Percentiles rank a stretch among this genome's conserved stretches.
phyloP scores from a whole-genome alignment of 352 stramenopile genomes.

The Pythium phragmiticola region DNA sequence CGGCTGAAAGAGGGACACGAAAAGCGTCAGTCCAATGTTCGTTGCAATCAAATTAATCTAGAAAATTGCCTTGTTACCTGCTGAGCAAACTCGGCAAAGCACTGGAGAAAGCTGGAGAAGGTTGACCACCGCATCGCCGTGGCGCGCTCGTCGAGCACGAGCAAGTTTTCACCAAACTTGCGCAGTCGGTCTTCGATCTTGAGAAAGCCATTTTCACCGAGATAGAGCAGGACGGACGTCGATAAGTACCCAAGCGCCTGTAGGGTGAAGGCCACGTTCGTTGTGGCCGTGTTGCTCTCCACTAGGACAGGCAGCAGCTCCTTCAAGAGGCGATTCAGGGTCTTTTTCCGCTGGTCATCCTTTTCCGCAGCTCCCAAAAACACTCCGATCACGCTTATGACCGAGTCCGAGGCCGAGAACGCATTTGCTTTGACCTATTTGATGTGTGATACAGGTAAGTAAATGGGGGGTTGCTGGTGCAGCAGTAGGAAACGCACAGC shows the following conservation, averaged over 20 bases:
- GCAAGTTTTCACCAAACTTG: constrained; percentile 65
- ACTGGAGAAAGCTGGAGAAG: constrained; percentile 57
- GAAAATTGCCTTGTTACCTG: constrained; percentile 29
- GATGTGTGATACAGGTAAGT: background rate
- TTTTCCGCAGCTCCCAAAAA: constrained; percentile 37
- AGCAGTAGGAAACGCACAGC: background rate
- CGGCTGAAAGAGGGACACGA: constrained; percentile 4
- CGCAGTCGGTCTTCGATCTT: constrained; percentile 76
- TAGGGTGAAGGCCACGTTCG: constrained; percentile 51
- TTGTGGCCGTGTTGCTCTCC: constrained; percentile 37
- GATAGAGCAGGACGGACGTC: constrained; percentile 44
- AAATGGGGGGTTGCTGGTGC: background rate
- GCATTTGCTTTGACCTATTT: constrained; percentile 69
- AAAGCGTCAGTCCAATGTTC: background rate
- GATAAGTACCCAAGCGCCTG: constrained; percentile 51
- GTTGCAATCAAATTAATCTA: background rate
- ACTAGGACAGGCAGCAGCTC: constrained; percentile 62
- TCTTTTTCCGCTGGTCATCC: constrained; percentile 58
- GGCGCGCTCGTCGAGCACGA: constrained; percentile 50
- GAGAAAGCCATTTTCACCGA: constrained; percentile 43
- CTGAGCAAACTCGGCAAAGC: constrained; percentile 49
- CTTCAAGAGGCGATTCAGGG: constrained; percentile 71
- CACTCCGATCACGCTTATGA: constrained; percentile 43
- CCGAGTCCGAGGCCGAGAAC: constrained; percentile 42
- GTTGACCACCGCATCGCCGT: constrained; percentile 59